Evolutionary conservation across 805 yeast genomes (phyloP).

Genomic region (Candida cerambycidarum): DNA sequence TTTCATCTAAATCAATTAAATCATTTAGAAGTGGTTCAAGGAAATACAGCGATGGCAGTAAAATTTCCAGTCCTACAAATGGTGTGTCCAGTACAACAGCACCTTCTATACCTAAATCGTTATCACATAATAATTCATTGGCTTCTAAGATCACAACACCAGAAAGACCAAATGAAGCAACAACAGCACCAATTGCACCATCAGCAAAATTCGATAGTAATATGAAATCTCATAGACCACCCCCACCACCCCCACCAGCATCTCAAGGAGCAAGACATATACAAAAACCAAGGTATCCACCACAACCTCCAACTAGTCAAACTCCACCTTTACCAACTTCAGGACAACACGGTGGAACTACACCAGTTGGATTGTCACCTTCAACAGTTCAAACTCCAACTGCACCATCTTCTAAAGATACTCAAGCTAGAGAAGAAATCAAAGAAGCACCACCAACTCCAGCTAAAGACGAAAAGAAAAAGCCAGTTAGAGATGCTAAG

Average conservation of each 20-base stretch:
- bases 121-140: constrained; percentile 41
- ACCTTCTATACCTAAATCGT: constrained; percentile 36
- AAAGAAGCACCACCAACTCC: constrained; percentile 14
- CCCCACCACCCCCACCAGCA: constrained; percentile 49
- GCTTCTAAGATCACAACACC: constrained; percentile 24
- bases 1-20: constrained; percentile 39
- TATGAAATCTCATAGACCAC: constrained; percentile 36
- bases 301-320: constrained; percentile 4
- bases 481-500: constrained; percentile 49
- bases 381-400: constrained; percentile 5
- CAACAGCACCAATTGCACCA: constrained; percentile 39
- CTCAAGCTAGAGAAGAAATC: constrained; percentile 6
- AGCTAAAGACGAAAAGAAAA: constrained; percentile 17
- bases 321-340: constrained; percentile 8
- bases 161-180: constrained; percentile 20
- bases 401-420: constrained; percentile 14
- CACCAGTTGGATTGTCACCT: neutral
- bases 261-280: constrained; percentile 8
- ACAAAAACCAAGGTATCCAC: constrained; percentile 12
- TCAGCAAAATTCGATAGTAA: constrained; percentile 26
- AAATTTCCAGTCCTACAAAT: constrained; percentile 15
- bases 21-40: constrained; percentile 26
- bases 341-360: neutral
- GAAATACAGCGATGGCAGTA: constrained; percentile 17
- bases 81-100: constrained; percentile 4